A percentile compares a stretch with the other conserved stretches of the same genome.
These are phyloP conservation scores for Trametes pubescens DNA, from an alignment of 1,284 basidiomycete species.

Conservation along the genomic window DNA sequence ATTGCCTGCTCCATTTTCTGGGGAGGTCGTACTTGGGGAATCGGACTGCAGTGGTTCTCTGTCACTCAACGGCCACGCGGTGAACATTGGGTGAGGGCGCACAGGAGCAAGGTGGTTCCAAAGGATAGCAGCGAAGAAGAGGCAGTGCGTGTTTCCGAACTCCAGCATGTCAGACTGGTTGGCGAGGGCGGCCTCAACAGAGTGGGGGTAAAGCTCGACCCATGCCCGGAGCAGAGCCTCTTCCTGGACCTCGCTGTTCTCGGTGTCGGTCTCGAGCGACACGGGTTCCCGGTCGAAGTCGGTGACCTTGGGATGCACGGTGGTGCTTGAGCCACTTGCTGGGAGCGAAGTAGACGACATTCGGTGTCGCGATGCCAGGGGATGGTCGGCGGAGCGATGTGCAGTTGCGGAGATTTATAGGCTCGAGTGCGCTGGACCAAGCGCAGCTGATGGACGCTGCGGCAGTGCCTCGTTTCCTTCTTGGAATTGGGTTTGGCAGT, in stretches of 20 bases:
- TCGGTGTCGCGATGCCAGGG: background rate
- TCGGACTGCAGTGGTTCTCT: background rate
- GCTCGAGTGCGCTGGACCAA: background rate
- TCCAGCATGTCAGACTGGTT: constrained; percentile 17
- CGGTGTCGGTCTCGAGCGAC: constrained; percentile 22
- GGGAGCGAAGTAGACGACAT: background rate
- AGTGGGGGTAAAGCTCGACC: constrained; percentile 20
- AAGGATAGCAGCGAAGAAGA: constrained; percentile 28
- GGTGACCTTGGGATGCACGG: background rate
- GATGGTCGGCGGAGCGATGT: background rate
- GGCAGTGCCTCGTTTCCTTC: background rate
- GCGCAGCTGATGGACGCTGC: constrained; percentile 5
- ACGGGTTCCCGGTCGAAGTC: constrained; percentile 13
- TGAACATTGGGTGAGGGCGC: background rate
- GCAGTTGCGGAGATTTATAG: background rate
- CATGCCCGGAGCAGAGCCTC: constrained; percentile 18
- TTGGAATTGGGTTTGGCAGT: constrained; percentile 14
- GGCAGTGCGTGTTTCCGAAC: constrained; percentile 21
- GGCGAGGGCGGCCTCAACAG: constrained; percentile 22
- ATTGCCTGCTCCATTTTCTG: too few species aligned
- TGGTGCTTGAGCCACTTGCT: background rate
- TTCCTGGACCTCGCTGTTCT: constrained; percentile 3
- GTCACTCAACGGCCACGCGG: background rate
- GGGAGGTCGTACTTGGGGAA: too few species aligned
- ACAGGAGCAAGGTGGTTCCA: constrained; percentile 2